Percentiles rank a stretch among this genome's conserved stretches.
These are phyloP conservation scores for Forsythia viridissima DNA, from an alignment of 257 asterid genomes.

Conservation along the genomic window DNA sequence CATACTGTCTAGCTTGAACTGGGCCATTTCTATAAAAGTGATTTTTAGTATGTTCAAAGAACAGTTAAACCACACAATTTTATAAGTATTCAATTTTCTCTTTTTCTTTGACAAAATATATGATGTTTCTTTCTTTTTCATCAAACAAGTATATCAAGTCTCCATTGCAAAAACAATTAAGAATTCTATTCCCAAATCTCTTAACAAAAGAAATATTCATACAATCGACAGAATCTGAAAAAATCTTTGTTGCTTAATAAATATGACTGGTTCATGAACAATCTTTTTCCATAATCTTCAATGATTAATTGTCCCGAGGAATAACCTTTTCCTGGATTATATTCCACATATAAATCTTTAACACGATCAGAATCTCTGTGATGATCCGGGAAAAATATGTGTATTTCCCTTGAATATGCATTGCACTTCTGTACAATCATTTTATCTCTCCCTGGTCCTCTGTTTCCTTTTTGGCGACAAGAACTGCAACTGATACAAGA, in stretches of 20 bases:
- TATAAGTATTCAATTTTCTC: no score
- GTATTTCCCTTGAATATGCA: not conserved
- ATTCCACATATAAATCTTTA: not conserved
- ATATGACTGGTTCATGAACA: not conserved
- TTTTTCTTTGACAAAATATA: no score
- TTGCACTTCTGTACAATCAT: not conserved
- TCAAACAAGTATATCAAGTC: no score
- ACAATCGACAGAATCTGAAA: not conserved
- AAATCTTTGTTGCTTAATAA: not conserved
- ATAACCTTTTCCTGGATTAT: not conserved
- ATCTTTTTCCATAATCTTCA: not conserved
- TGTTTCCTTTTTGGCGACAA: not conserved
- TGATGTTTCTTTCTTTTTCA: no score
- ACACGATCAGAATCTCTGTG: not conserved
- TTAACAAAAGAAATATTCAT: not conserved
- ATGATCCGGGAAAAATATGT: not conserved
- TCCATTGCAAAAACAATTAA: not conserved
- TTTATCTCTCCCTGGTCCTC: not conserved
- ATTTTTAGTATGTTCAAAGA: no score
- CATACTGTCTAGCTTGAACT: no score
- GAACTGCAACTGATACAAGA: not conserved
- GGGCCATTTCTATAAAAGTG: no score
- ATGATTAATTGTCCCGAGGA: not conserved
- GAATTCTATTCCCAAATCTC: not conserved
- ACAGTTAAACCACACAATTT: no score